phyloP scores from a whole-genome alignment of 2,329 filamentous ascomycete species.

The Aspergillus fumigatiaffinis region DNA sequence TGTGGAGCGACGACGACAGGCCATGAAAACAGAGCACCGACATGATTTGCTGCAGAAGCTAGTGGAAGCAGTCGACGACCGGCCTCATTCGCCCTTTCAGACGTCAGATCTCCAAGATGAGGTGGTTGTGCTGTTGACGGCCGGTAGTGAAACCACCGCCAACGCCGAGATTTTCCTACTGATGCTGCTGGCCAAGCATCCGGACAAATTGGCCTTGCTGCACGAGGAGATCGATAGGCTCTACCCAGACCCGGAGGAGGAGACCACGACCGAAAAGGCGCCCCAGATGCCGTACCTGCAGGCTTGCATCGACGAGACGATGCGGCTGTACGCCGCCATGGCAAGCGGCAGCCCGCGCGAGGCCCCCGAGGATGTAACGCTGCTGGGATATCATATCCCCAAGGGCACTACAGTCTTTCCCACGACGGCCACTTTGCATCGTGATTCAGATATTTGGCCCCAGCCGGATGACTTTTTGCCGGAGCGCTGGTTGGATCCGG shows the following conservation, averaged over 20 bases:
- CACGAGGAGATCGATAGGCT: not conserved
- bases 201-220: not conserved
- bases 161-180: slow-evolving; percentile 1
- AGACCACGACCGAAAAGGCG: not conserved
- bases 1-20: not conserved
- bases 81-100: not conserved
- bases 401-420: not conserved
- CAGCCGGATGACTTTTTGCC: not conserved
- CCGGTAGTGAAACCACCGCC: not conserved
- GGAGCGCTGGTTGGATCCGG: not conserved
- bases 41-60: not conserved
- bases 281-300: not conserved
- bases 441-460: not conserved
- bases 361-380: not conserved
- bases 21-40: not conserved
- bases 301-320: not conserved
- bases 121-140: not conserved
- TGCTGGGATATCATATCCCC: not conserved
- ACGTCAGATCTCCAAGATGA: not conserved
- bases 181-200: not conserved
- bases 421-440: not conserved
- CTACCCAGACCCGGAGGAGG: not conserved
- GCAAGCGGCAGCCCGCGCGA: not conserved
- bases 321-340: not conserved
- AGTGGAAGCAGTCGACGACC: not conserved